phyloP scores from a whole-genome alignment of 2,329 filamentous ascomycete genomes.

The Talaromyces sp. region DNA sequence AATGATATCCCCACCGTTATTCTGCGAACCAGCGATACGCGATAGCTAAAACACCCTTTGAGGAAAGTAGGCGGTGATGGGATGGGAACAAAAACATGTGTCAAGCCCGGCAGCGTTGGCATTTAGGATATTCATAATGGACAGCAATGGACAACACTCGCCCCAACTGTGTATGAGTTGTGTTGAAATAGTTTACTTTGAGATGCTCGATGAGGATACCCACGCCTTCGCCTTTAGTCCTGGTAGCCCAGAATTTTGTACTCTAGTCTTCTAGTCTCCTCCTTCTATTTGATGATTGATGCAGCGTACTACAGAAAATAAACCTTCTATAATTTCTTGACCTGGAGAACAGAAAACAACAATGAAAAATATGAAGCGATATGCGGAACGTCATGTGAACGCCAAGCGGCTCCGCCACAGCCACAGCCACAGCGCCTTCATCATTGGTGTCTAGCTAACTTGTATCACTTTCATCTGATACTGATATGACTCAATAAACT shows the following conservation, averaged over 20 bases:
- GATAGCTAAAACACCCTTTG: not conserved
- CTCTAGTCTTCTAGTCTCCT: not conserved
- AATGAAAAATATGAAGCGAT: not conserved
- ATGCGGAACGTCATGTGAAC: not conserved
- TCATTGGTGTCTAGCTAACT: not conserved
- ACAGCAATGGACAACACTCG: slow-evolving; percentile 1
- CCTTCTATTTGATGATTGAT: not conserved
- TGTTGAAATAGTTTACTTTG: slow-evolving; percentile 10
- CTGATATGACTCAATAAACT: not conserved
- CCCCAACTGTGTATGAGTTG: slow-evolving; percentile 4
- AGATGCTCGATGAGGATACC: slow-evolving; percentile 12
- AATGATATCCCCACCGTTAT: slow-evolving; percentile 53
- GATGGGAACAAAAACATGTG: not conserved
- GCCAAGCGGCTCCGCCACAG: slow-evolving; percentile 3
- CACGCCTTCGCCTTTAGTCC: not conserved
- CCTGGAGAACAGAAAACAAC: no score
- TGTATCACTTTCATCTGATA: not conserved
- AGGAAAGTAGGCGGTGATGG: not conserved
- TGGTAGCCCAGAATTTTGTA: not conserved
- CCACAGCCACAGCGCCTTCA: not conserved
- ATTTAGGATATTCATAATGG: slow-evolving; percentile 11
- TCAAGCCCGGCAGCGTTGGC: slow-evolving; percentile 1
- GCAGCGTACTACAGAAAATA: not conserved
- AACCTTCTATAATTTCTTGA: not conserved
- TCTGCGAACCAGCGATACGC: not conserved